Evolutionary conservation across 306 rosid genomes (phyloP).

Genomic region (Corylus americana): DNA sequence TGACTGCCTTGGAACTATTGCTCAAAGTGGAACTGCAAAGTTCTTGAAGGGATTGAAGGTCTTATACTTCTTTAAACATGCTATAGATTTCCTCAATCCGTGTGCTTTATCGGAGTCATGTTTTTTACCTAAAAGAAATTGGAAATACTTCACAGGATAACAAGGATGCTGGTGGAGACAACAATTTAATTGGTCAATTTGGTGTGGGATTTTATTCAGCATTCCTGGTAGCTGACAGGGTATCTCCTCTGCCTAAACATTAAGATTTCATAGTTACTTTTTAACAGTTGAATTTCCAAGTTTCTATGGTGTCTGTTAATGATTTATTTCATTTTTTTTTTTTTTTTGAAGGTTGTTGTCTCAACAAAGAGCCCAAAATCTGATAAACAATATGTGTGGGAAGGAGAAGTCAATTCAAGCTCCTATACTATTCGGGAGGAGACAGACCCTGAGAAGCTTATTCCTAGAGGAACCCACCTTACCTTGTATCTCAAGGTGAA

Average conservation of each 20-base stretch:
- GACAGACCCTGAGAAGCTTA: slow-evolving; percentile 74
- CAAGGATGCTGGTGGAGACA: slow-evolving; percentile 84
- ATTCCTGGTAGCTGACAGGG: slow-evolving; percentile 87
- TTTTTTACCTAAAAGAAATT: slow-evolving; percentile 27
- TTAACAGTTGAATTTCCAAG: not conserved
- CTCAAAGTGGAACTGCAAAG: slow-evolving; percentile 98
- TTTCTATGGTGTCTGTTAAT: not conserved
- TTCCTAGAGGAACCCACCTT: slow-evolving; percentile 91
- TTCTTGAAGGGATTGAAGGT: slow-evolving; percentile 92
- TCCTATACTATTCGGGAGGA: slow-evolving; percentile 87
- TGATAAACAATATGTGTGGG: slow-evolving; percentile 91
- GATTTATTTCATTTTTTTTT: not conserved
- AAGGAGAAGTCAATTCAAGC: slow-evolving; percentile 95
- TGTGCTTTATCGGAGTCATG: slow-evolving; percentile 11
- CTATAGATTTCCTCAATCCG: slow-evolving; percentile 12
- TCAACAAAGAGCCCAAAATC: slow-evolving; percentile 92
- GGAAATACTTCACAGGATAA: slow-evolving; percentile 61
- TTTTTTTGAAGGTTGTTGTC: slow-evolving; percentile 69
- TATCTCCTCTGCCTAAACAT: slow-evolving; percentile 30
- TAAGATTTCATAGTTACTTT: not conserved
- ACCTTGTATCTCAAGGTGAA: slow-evolving; percentile 78
- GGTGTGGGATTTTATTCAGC: slow-evolving; percentile 96
- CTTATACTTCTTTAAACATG: slow-evolving; percentile 8
- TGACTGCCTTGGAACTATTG: slow-evolving; percentile 98
- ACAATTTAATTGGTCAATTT: slow-evolving; percentile 92